These are phyloP conservation scores for Citrus sp. DNA, from an alignment of 345 rosid genomes.

Conservation along the genomic window DNA sequence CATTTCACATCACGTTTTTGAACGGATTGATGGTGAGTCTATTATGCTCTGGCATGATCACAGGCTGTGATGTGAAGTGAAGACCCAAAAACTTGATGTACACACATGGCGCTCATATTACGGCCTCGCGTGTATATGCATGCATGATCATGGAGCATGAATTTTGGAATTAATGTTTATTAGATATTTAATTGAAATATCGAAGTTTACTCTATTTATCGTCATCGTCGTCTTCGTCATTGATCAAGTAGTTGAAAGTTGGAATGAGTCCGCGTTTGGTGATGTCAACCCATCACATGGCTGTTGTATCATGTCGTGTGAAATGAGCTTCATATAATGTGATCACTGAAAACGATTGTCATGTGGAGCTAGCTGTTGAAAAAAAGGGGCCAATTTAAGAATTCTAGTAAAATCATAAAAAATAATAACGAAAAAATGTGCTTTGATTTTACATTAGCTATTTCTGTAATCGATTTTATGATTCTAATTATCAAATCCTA, in stretches of 20 bases:
- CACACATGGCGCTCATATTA: background rate
- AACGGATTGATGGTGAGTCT: background rate
- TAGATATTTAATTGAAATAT: background rate
- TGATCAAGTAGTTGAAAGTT: background rate
- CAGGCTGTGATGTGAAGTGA: background rate
- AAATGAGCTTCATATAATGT: background rate
- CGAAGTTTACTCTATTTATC: background rate
- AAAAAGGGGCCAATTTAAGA: background rate
- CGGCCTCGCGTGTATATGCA: background rate
- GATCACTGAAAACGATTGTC: background rate
- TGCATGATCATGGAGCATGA: background rate
- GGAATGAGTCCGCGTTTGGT: background rate
- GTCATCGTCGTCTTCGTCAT: background rate
- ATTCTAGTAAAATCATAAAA: background rate
- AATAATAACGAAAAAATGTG: too few species aligned
- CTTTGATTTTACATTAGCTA: too few species aligned
- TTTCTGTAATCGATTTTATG: too few species aligned
- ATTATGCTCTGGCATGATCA: background rate
- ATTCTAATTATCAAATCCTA: too few species aligned
- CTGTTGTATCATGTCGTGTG: background rate
- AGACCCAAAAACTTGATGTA: background rate
- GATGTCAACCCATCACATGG: slow-evolving; percentile 10
- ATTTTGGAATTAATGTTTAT: slow-evolving; percentile 7
- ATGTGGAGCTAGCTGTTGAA: background rate
- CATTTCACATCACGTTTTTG: background rate